Conservation (phyloP, 129 eudicot genomes). For the sunflower (Helianthus annuus) region DNA sequence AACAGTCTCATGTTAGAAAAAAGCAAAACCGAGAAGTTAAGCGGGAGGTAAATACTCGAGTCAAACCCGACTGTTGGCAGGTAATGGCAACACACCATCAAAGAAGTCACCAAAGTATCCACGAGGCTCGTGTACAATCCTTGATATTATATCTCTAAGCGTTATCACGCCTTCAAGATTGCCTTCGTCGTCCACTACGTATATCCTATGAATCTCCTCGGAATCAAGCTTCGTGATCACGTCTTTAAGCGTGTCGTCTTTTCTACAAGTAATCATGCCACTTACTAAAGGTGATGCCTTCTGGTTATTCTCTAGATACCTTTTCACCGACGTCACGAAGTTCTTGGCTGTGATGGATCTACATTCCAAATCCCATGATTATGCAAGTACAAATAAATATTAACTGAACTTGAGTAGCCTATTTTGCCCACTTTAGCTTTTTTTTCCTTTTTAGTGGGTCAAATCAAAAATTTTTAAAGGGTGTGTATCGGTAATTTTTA, state of each 20-base stretch:
- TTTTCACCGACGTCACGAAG: slow-evolving; percentile 70
- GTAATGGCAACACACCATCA: slow-evolving; percentile 83
- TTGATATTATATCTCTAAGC: slow-evolving; percentile 88
- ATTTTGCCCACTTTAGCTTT: background rate
- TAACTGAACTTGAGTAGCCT: background rate
- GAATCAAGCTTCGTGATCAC: slow-evolving; percentile 72
- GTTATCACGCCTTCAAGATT: slow-evolving; percentile 80
- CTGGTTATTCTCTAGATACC: slow-evolving; percentile 51
- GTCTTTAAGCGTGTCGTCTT: slow-evolving; percentile 59
- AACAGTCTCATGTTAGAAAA: slow-evolving; percentile 16
- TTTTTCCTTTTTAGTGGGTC: background rate
- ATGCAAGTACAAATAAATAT: too few relatives aligned
- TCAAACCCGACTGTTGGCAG: slow-evolving; percentile 81
- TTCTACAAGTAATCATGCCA: slow-evolving; percentile 77
- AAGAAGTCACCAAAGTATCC: slow-evolving; percentile 97
- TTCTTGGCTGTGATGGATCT: slow-evolving; percentile 88
- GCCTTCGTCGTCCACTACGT: slow-evolving; percentile 73
- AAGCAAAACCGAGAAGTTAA: slow-evolving; percentile 8
- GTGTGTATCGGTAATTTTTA: too few relatives aligned
- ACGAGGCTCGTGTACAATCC: slow-evolving; percentile 92
- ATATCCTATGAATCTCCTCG: slow-evolving; percentile 72
- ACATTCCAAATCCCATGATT: slow-evolving; percentile 16
- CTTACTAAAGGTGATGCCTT: slow-evolving; percentile 48
- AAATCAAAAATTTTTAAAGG: background rate
- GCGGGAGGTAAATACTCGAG: background rate